Percentiles rank a stretch among this genome's conserved stretches.
phyloP scores from a whole-genome alignment of 208 protist genomes.

The Trypanosoma conorhini region DNA sequence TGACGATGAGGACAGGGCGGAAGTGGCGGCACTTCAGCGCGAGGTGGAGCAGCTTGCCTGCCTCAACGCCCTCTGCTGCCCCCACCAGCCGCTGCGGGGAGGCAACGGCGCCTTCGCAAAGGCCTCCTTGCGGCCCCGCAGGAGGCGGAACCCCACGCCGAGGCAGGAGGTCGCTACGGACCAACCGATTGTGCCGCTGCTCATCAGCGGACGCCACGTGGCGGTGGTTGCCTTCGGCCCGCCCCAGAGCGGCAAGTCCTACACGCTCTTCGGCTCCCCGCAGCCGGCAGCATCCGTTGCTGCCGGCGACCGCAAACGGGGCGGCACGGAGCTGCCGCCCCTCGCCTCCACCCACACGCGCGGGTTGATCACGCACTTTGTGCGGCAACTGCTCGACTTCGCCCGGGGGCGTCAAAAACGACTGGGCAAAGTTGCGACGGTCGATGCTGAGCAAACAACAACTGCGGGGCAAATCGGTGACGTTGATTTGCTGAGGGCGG shows the following conservation, averaged over 20 bases:
- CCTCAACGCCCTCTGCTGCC: constrained; percentile 6
- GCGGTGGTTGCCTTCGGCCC: constrained; percentile 65
- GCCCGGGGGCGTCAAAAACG: too few relatives aligned
- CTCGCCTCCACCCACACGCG: too few relatives aligned
- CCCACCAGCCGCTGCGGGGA: not conserved
- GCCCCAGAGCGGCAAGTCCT: constrained; percentile 68
- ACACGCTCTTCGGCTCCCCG: constrained; percentile 51
- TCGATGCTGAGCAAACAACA: too few relatives aligned
- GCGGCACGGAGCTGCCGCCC: too few relatives aligned
- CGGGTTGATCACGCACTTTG: too few relatives aligned
- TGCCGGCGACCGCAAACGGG: not conserved
- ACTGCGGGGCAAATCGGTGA: too few relatives aligned
- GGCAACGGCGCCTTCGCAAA: too few relatives aligned
- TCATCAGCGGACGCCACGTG: constrained; percentile 39
- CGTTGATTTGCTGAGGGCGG: too few relatives aligned
- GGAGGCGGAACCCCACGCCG: too few relatives aligned
- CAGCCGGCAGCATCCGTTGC: not conserved
- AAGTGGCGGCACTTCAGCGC: constrained; percentile 7
- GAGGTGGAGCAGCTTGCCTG: constrained; percentile 18
- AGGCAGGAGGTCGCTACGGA: not conserved
- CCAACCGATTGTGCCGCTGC: constrained; percentile 36
- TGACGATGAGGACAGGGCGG: not conserved
- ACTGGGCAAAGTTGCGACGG: too few relatives aligned
- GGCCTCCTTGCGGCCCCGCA: too few relatives aligned
- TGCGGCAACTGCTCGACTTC: too few relatives aligned